Base-by-base conservation (phyloP, 148 eudicot species). In the Diospyros lotus region DNA sequence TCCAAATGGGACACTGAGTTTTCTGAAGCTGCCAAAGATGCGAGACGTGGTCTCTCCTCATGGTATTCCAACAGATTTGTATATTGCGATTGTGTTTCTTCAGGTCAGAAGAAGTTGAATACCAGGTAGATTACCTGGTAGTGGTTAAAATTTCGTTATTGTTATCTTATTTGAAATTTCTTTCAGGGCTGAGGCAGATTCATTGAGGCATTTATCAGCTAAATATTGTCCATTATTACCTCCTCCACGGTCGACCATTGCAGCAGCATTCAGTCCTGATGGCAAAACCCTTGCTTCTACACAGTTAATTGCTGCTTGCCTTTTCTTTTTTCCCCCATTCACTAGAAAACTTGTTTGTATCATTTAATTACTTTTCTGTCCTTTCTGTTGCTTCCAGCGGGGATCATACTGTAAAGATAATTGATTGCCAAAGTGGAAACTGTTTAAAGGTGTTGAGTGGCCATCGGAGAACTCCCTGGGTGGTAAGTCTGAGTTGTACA, bases 391-490 rank as follows among this genome's bases (percentile, higher is more conserved):
- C 44, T 42, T 80, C 78, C 86, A 88, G 88, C 71, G 96, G 92
- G 63, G 96, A 90, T 77, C 96, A 90, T 82, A 90, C 92, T 71
- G 91, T 90, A 43, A 90, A 90, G 87, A 80, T 87, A 75, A 84
- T 90, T 66, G 89, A 90, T 79, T 87, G 87, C 71, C 78, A 75
- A 76, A 89, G 83, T 79, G 96, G 96, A 76, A 77, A 73, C 18
- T 90, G 92, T 80, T 75, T 89, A 58, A 86, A 87, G 84, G 91
- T 89, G 73, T 83, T 89, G 69, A 80, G 82, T 68, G 91, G 92
- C 60, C 96, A 90, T 73, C 81, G 90, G 71, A 89, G 96, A 81
- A 88, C 95, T 53, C 95, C 92, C 5, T 90, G 95, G 92, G 95
- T 87, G 91, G 93, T 91, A 70, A 84, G 91, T 69, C 58, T 56